Base-by-base conservation (phyloP, 345 rosid species). In the Heritiera littoralis region DNA sequence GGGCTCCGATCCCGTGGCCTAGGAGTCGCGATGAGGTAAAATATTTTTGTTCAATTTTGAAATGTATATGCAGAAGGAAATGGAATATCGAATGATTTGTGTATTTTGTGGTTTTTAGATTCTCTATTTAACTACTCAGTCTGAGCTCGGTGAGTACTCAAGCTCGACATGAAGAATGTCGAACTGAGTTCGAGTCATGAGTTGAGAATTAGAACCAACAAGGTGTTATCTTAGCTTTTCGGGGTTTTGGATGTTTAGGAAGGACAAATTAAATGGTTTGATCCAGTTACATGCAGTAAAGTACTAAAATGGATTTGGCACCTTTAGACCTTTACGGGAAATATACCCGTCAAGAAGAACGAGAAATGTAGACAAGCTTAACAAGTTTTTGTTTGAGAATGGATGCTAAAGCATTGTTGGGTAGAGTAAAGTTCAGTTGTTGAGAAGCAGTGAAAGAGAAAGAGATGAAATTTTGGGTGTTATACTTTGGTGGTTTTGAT, bases 1-100 rank as follows among this genome's bases (percentile, higher is more conserved):
- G 84, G 75, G 66, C 61, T 56, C 94, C 95, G 2, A 86, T 96
- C 72, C 93, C 95, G 0, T 96, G 99, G 99, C 99, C 99, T 6
- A 84, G 77, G 82, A 94, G 99, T 86, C 97, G 99, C 20, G 92
- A 91, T 65, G 97, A 96, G 98, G 99, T 95, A 78, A 72, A 18
- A 35, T 18, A 32, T 17, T 9, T 72, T 35, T 35, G 7, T 41
- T 74, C 55, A 52, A 1, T 52, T 52, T 13, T 4, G 18, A 14
- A 52, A 40, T 17, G 35, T 23, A 41, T 46, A 65, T 10, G 72
- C 6, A 9, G 12, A 45, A 67, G 15, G 52, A 67, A 43, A 67
- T 67, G 54, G 9, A 10, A 46, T 46, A 6, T 45, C 1, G 35
- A 10, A 43, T 67, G n/a, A 8, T 13, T 13, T 48, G 7, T 70